phyloP scores from a whole-genome alignment of 2,329 filamentous ascomycete genomes.

The Trichophyton verrucosum region DNA sequence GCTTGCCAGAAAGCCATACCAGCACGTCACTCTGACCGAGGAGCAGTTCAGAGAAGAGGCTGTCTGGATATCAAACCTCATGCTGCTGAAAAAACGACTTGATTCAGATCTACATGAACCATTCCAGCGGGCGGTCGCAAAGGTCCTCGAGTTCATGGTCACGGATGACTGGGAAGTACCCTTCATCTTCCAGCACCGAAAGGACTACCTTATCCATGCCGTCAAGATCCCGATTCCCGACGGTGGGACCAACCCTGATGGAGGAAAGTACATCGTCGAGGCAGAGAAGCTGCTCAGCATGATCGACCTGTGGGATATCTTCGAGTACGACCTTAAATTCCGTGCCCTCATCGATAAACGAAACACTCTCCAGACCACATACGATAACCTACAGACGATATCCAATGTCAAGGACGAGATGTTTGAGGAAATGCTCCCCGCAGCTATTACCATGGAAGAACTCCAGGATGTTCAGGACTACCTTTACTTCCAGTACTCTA shows the following conservation, averaged over 20 bases:
- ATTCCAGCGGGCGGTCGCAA: slow-evolving; percentile 77
- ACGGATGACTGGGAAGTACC: slow-evolving; percentile 90
- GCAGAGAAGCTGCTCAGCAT: slow-evolving; percentile 86
- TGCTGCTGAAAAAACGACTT: slow-evolving; percentile 78
- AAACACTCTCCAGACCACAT: slow-evolving; percentile 68
- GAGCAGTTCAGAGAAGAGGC: slow-evolving; percentile 86
- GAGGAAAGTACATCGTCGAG: slow-evolving; percentile 57
- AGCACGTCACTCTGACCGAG: slow-evolving; percentile 62
- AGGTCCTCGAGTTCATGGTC: slow-evolving; percentile 90
- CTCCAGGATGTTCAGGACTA: slow-evolving; percentile 95
- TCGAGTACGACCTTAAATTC: slow-evolving; percentile 92
- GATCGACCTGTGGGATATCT: slow-evolving; percentile 86
- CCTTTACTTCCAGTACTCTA: slow-evolving; percentile 81
- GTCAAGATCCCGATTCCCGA: slow-evolving; percentile 54
- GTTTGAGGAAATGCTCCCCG: slow-evolving; percentile 68
- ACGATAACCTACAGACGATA: slow-evolving; percentile 58
- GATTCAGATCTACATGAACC: slow-evolving; percentile 60
- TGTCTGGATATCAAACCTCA: slow-evolving; percentile 77
- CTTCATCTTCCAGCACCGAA: slow-evolving; percentile 95
- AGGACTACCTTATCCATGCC: slow-evolving; percentile 91
- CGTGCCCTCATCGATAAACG: slow-evolving; percentile 85
- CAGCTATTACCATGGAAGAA: slow-evolving; percentile 80
- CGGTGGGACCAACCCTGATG: slow-evolving; percentile 55
- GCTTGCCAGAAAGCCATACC: slow-evolving; percentile 78
- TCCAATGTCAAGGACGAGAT: slow-evolving; percentile 56